phyloP scores from a whole-genome alignment of 2,329 filamentous ascomycete species.

The Diplodia intermedia region DNA sequence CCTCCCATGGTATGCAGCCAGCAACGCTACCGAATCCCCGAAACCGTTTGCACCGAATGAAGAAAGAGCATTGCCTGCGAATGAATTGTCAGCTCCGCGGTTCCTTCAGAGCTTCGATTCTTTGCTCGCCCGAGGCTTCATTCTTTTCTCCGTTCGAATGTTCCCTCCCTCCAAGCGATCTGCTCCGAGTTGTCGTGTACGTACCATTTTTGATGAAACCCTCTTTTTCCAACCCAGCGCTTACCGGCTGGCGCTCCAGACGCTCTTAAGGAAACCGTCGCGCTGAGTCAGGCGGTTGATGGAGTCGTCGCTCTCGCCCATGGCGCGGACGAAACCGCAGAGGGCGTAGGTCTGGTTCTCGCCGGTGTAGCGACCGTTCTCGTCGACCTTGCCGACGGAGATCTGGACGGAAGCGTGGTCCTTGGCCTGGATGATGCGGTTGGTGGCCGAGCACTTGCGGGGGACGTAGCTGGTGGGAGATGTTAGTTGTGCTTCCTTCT shows the following conservation, averaged over 20 bases:
- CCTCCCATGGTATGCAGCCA: slow-evolving; percentile 20
- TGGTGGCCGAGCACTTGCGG: slow-evolving; percentile 98
- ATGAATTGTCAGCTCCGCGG: not conserved
- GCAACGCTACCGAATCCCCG: slow-evolving; percentile 26
- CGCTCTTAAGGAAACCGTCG: slow-evolving; percentile 95
- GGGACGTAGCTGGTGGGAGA: slow-evolving; percentile 79
- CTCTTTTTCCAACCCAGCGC: slow-evolving; percentile 34
- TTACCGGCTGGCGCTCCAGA: slow-evolving; percentile 80
- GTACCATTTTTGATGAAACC: slow-evolving; percentile 31
- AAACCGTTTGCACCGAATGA: slow-evolving; percentile 31
- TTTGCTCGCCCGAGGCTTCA: not conserved
- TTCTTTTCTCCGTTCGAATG: not conserved
- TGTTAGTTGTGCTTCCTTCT: slow-evolving; percentile 24
- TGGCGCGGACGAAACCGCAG: slow-evolving; percentile 95
- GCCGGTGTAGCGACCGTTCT: slow-evolving; percentile 95
- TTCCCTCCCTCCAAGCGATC: not conserved
- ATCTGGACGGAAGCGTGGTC: slow-evolving; percentile 99
- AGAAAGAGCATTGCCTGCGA: slow-evolving; percentile 32
- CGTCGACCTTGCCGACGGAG: slow-evolving; percentile 96
- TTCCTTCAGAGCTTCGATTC: not conserved
- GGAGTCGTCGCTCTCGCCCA: slow-evolving; percentile 97
- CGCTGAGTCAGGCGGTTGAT: slow-evolving; percentile 95
- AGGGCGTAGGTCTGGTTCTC: slow-evolving; percentile 98
- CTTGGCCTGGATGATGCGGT: slow-evolving; percentile 99
- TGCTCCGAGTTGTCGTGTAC: not conserved